Conservation (phyloP, 257 asterid genomes). For the Pogostemon cablin region DNA sequence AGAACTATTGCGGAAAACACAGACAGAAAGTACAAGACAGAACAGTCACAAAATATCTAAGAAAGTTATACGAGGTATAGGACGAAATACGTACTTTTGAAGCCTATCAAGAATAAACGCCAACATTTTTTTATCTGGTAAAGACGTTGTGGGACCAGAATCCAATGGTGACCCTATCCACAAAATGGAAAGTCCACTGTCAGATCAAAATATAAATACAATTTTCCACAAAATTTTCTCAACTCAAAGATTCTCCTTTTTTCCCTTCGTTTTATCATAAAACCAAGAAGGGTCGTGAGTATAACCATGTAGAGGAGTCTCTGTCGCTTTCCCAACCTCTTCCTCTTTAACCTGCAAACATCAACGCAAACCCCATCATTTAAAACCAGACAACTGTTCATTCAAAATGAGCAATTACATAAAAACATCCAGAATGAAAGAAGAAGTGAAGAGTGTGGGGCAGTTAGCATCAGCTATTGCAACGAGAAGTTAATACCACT, state of each 20-base stretch:
- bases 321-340: constrained; percentile 65
- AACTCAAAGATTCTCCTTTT: neutral
- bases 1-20: constrained; percentile 25
- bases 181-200: constrained; percentile 47
- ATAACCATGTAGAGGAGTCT: constrained; percentile 63
- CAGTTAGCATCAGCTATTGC: constrained; percentile 35
- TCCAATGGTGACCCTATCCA: constrained; percentile 86
- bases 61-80: constrained; percentile 34
- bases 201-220: constrained; percentile 39
- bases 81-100: constrained; percentile 74
- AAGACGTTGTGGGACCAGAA: constrained; percentile 90
- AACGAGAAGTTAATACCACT: constrained; percentile 18
- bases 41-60: constrained; percentile 27
- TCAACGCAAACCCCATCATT: constrained; percentile 33
- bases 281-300: constrained; percentile 39
- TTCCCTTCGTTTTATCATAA: constrained; percentile 15
- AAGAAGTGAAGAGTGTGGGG: constrained; percentile 5
- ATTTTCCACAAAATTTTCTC: constrained; percentile 20
- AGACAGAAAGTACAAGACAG: constrained; percentile 33
- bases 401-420: constrained; percentile 27
- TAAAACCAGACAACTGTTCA: constrained; percentile 26
- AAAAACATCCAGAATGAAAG: constrained; percentile 26
- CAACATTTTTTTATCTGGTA: constrained; percentile 96
- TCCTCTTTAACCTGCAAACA: constrained; percentile 69
- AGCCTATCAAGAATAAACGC: constrained; percentile 97